phyloP scores from a whole-genome alignment of 768 basidiomycete species.

The Sarcodon aspratus region DNA sequence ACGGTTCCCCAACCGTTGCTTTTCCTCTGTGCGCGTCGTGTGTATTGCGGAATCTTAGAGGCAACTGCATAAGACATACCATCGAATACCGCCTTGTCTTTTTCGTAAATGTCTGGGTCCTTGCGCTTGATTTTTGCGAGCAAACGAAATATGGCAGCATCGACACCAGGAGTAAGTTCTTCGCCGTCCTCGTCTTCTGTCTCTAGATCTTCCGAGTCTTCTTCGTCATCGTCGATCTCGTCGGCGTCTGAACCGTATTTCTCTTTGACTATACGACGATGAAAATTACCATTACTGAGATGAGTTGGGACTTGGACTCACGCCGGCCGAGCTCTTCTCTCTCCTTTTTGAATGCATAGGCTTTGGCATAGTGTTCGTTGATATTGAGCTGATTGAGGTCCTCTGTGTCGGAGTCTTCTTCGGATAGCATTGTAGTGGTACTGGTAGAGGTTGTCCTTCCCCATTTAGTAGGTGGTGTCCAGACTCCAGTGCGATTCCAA shows the following conservation, averaged over 20 bases:
- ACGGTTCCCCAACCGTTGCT: conserved; percentile 30
- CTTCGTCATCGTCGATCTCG: conserved; percentile 35
- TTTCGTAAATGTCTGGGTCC: conserved; percentile 80
- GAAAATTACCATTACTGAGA: neutral
- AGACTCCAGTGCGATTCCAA: no score
- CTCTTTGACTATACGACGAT: conserved; percentile 53
- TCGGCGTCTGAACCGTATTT: conserved; percentile 76
- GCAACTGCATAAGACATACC: conserved; percentile 31
- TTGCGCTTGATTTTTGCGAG: conserved; percentile 73
- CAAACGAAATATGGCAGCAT: conserved; percentile 89
- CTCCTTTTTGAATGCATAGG: conserved; percentile 75
- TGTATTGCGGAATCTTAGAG: neutral
- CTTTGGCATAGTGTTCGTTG: conserved; percentile 71
- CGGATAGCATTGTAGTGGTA: conserved; percentile 10
- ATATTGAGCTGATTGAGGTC: conserved; percentile 44
- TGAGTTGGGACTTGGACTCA: conserved; percentile 22
- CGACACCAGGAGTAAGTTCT: conserved; percentile 86
- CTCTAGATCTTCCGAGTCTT: conserved; percentile 67
- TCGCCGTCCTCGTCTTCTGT: conserved; percentile 92
- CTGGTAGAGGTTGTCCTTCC: no score
- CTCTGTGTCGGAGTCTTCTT: conserved; percentile 23
- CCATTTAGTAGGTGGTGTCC: no score
- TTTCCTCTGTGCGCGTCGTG: conserved; percentile 45
- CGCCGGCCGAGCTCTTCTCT: conserved; percentile 74
- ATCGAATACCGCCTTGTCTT: conserved; percentile 61